Base-by-base conservation (phyloP, 495 filamentous ascomycete species). In the Jackrogersella minutella region DNA sequence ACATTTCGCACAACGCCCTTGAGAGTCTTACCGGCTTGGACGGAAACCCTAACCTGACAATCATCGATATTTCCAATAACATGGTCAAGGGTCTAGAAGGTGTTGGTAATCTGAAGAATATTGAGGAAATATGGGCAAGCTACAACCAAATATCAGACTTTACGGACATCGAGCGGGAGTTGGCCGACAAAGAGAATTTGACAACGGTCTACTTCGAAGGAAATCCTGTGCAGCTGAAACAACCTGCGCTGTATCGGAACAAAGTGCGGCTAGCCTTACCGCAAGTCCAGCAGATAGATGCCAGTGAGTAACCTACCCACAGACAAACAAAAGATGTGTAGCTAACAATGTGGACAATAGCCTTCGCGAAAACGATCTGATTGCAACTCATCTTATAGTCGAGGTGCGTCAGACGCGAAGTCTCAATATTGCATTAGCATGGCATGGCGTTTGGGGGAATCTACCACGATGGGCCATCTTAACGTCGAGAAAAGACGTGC, bases 121-220 rank as follows among this genome's bases (percentile, higher is more conserved):
- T 99, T 17, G 90, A 97, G 77, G 95, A 98, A 76, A 71, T 98
- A 24, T 99, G 95, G 95, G 95, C 92, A 17, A 97, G 93, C 64
- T 91, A 93, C 73, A 97, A 97, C 76, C 80, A 89, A 70, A 73
- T 99, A 6, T 76, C 79, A 5, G 89, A 87, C 72, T 94, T 97
- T 64, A 82, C 84, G 34, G 95, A 98, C 70, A 85, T 98, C 5
- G 93, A 97, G 78, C 81, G 83, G 57, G 87, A 92, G 76, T 78
- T 98, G 51, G 83, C 74, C 59, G 88, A 91, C 66, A 96, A 93
- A 78, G 79, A 91, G 75, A 81, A 88, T 39, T 78, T 99, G 70
- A 82, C 90, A 60, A 98, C 96, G 2, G 94, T 99, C 22, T 99
- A 99, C 75, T 96, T 99, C 71, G 95, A 99, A 76, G 93, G 93